Base-by-base conservation (phyloP, 1,139 yeast genomes). In the Saccharomyces hybrid region DNA sequence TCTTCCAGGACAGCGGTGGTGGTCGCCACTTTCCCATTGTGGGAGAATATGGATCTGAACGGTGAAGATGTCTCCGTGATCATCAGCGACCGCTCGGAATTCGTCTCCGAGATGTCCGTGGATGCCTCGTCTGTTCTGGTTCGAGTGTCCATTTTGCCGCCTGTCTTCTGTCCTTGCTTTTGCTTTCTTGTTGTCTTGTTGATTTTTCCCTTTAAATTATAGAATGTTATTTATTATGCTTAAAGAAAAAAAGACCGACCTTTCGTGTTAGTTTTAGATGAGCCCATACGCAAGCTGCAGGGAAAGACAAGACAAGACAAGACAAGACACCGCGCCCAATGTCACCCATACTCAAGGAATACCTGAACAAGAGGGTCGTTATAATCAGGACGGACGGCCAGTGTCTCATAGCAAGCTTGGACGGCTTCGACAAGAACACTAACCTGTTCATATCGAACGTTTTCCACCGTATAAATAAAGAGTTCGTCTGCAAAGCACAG, bases 311-410 rank as follows among this genome's bases (percentile, higher is more conserved):
- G 55, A 56, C 13, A 55, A 56, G 13, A 29, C 23, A 46, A 55
- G 50, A 2, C 25, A n/a, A 27, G 16, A 3, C 4, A 27, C n/a
- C 25, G n/a, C 2, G 34, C n/a, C 13, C 51, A 27, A 67, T 67
- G 71, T 66, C 70, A 20, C 67, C 69, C n/a, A 57, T 66, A 47
- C 54, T 67, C 49, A 65, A 67, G 55, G 68, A 64, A 34, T 67
- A 59, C 55, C 56, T 67, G 57, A 60, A 64, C 42, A 57, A 79
- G 59, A 75, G 75, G 60, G 91, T 90, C 11, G 78, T 86, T 54
- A 80, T 90, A 11, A 76, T 91, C 53, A 85, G 96, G n/a, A 81
- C 95, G 2, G 96, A 88, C 65, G 97, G 95, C 20, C 74, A 90
- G 54, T 73, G 82, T 57, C 81, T 84, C 55, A 63, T 71, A 42